Evolutionary conservation across 2,329 filamentous ascomycete genomes (phyloP), one percentile per base, ranked within the genome.

Genomic region (Exserohilum turcica): DNA sequence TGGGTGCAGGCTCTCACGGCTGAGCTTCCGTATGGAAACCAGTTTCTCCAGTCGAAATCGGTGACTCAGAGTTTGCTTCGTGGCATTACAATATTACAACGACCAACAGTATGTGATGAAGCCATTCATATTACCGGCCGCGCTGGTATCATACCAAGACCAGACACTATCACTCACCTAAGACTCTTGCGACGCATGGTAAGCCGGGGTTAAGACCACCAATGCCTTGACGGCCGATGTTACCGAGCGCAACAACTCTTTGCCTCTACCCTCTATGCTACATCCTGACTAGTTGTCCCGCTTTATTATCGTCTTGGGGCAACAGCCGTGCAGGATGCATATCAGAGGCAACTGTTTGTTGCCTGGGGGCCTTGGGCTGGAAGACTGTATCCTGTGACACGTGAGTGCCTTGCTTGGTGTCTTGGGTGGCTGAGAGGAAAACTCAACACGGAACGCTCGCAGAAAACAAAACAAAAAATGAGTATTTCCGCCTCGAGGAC

Each of bases 241-340:
- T 48, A 28, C 45, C 45, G 45, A 33, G 13, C 28, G 7, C 10
- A 38, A 24, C 36, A 18, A 32, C 45, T 40, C 36, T 24, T 39
- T 15, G 10, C 28, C 29, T 29, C 28, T 29, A 12, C 3, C 16
- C 12, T 32, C 16, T 15, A 39, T 9, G n/a, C 35, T 31, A 13
- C 29, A 18, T 21, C 6, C 15, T 29, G 28, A 18, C 24, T 48
- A 44, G 31, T 3, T 5, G 18, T 40, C 36, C 45, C 45, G 36
- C 37, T 32, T 48, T 40, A 31, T 48, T 48, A 32, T 48, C 45
- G 45, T 39, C 45, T 40, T 32, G 37, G 28, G 32, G 45, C 36
- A 13, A 18, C 31, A 35, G 24, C n/a, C 27, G 19, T 37, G 43
- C 29, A 36, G 28, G 8, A 13, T 16, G 9, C 39, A 42, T 31